Percentiles rank a stretch among this genome's conserved stretches.
Conservation (phyloP, 441 rosid genomes). For the Daphne laureola region DNA sequence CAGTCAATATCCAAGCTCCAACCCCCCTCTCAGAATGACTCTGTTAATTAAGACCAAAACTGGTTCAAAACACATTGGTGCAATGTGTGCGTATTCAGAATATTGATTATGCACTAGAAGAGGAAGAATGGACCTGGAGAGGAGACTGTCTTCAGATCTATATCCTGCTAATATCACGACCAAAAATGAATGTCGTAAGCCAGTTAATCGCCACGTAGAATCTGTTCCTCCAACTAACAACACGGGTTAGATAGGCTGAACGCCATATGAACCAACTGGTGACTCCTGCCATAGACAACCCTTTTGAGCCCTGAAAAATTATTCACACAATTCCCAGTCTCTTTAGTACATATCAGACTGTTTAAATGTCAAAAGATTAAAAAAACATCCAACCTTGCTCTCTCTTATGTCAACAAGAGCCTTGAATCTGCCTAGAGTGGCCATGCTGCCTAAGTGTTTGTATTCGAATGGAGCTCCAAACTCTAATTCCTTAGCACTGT, state of each 20-base stretch:
- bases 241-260: constrained; percentile 89
- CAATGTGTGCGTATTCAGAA: too few species aligned
- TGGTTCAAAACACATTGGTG: too few species aligned
- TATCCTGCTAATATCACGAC: constrained; percentile 85
- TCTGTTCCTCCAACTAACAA: constrained; percentile 90
- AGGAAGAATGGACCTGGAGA: background rate
- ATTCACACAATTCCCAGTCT: constrained; percentile 1
- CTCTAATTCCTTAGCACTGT: constrained; percentile 38
- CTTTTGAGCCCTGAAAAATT: constrained; percentile 56
- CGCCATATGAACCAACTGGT: constrained; percentile 87
- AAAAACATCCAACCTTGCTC: constrained; percentile 47
- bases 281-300: constrained; percentile 72
- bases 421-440: constrained; percentile 75
- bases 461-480: constrained; percentile 70
- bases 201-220: constrained; percentile 88
- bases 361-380: background rate
- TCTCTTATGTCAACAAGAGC: constrained; percentile 87
- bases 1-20: too few species aligned
- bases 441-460: constrained; percentile 93
- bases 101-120: too few species aligned
- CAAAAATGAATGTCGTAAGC: constrained; percentile 77
- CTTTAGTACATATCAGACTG: constrained; percentile 7
- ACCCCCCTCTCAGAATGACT: too few species aligned
- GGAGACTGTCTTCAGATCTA: constrained; percentile 20
- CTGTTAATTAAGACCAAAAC: too few species aligned